Evolutionary conservation across 2,329 filamentous ascomycete species (phyloP).

Genomic region (Talaromyces sp.): DNA sequence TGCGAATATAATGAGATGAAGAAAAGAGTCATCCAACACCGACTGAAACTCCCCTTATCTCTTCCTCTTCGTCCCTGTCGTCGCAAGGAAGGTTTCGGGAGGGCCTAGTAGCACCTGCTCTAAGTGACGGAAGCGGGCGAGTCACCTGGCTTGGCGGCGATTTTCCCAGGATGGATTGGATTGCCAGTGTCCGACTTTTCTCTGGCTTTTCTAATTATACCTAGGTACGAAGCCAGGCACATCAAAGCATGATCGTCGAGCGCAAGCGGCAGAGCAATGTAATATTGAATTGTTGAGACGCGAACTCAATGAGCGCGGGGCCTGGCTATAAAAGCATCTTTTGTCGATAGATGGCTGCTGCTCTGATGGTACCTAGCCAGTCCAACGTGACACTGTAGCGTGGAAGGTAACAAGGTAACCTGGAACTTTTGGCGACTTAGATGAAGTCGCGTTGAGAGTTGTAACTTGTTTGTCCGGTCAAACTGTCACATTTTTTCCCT

Average conservation of each 20-base stretch:
- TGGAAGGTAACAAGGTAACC: neutral
- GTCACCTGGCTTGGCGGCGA: constrained; percentile 6
- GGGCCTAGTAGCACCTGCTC: neutral
- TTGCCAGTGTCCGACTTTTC: neutral
- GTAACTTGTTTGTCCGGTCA: neutral
- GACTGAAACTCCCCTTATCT: neutral
- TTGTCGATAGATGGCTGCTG: neutral
- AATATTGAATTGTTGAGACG: neutral
- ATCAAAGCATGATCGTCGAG: neutral
- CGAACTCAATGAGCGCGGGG: neutral
- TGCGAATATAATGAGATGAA: neutral
- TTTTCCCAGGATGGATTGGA: neutral
- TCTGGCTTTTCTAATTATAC: neutral
- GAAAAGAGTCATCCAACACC: neutral
- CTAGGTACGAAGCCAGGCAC: neutral
- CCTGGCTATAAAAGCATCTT: constrained; percentile 5
- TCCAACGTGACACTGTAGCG: constrained; percentile 8
- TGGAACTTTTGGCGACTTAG: neutral
- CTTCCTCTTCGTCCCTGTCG: neutral
- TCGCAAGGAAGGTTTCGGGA: constrained; percentile 2
- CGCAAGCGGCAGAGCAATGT: neutral
- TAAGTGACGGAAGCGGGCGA: constrained; percentile 7
- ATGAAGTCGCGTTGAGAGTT: neutral
- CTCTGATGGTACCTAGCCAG: constrained; percentile 11
- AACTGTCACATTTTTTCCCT: neutral